phyloP scores from a whole-genome alignment of 352 stramenopile species.

The Phytopythium oedochilum region DNA sequence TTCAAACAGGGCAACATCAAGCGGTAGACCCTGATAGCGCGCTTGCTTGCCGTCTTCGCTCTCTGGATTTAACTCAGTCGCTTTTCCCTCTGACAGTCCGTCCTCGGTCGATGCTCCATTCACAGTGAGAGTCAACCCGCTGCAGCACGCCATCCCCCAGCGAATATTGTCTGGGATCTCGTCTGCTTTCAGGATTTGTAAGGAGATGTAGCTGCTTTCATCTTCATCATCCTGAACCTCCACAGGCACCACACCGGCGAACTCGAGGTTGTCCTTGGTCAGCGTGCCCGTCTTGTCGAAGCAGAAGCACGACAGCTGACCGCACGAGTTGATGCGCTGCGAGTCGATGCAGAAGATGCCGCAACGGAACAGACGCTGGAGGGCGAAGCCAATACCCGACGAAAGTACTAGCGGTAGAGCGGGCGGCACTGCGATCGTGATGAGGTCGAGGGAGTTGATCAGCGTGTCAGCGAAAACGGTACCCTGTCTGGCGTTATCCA shows the following conservation, averaged over 20 bases:
- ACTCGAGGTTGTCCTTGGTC: conserved; percentile 39
- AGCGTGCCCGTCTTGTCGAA: conserved; percentile 71
- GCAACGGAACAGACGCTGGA: conserved; percentile 20
- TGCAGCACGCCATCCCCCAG: conserved; percentile 1
- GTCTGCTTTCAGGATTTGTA: not conserved
- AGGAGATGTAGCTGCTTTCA: not conserved
- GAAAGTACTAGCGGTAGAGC: conserved; percentile 55
- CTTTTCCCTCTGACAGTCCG: not conserved
- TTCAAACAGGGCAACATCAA: conserved; percentile 27
- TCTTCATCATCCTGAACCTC: not conserved
- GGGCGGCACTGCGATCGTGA: conserved; percentile 59
- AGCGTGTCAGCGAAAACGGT: conserved; percentile 23
- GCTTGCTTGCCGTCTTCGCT: not conserved
- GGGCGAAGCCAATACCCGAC: conserved; percentile 47
- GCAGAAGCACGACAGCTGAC: conserved; percentile 55
- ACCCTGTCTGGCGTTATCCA: conserved; percentile 16
- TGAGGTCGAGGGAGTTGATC: conserved; percentile 48
- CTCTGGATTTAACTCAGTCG: not conserved
- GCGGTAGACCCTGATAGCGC: conserved; percentile 27
- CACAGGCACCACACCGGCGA: conserved; percentile 23
- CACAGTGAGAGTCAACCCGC: conserved; percentile 1
- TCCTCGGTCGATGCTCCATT: not conserved
- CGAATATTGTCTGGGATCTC: not conserved
- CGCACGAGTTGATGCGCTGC: conserved; percentile 43
- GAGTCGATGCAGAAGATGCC: conserved; percentile 38